A percentile compares a stretch with the other conserved stretches of the same genome.
phyloP scores from a whole-genome alignment of 2,329 filamentous ascomycete species.

The Gremmenia infestans region DNA sequence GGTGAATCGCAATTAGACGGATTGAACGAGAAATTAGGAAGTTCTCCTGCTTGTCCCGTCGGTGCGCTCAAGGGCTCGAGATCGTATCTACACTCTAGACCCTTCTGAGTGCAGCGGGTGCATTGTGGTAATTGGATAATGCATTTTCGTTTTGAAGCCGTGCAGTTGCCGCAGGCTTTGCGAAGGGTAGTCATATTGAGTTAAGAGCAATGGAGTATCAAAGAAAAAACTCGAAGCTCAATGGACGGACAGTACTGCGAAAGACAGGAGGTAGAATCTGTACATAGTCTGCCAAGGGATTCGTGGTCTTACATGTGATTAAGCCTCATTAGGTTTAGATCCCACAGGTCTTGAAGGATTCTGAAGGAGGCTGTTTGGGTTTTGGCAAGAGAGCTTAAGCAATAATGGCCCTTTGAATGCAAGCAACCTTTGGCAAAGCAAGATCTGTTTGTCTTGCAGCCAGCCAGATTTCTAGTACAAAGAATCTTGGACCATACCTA shows the following conservation, averaged over 20 bases:
- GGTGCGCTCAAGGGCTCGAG: conserved; percentile 4
- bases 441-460: too few species aligned
- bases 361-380: too few species aligned
- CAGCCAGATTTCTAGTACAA: too few species aligned
- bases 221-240: background rate
- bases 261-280: background rate
- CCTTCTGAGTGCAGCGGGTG: conserved; percentile 5
- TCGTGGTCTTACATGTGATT: background rate
- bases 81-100: conserved; percentile 7
- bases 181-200: conserved; percentile 4
- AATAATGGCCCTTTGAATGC: too few species aligned
- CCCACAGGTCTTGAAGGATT: conserved; percentile 1
- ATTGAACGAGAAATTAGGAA: background rate
- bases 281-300: background rate
- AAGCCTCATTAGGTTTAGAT: conserved; percentile 7
- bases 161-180: conserved; percentile 9
- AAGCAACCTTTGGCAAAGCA: too few species aligned
- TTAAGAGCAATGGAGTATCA: background rate
- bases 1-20: background rate
- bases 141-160: conserved; percentile 7
- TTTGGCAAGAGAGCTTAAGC: too few species aligned
- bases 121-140: conserved; percentile 5
- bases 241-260: background rate
- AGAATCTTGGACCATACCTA: too few species aligned
- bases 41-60: background rate